A percentile compares a stretch with the other conserved stretches of the same genome.
Evolutionary conservation across 495 filamentous ascomycete species (phyloP).

Genomic region (Friedmanniomyces simplex): DNA sequence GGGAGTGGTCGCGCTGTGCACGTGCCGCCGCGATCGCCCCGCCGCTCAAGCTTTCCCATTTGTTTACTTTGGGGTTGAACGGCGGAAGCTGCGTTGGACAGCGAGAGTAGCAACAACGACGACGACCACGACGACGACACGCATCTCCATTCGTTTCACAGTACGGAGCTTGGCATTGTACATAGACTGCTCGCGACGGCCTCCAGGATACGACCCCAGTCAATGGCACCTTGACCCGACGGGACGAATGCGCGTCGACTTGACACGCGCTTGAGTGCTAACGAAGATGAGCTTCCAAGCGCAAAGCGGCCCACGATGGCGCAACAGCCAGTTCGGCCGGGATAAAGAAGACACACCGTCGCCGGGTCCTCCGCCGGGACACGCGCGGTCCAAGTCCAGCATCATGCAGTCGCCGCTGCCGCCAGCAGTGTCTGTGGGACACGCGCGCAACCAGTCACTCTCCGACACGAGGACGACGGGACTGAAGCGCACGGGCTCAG

Average conservation of each 20-base stretch:
- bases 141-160: neutral
- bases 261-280: neutral
- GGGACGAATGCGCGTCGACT: slow-evolving; percentile 8
- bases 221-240: neutral
- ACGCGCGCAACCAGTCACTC: slow-evolving; percentile 48
- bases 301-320: slow-evolving; percentile 39
- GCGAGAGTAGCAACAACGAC: neutral
- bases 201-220: neutral
- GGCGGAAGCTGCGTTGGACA: neutral
- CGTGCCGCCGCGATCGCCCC: neutral
- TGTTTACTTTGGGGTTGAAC: neutral
- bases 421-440: slow-evolving; percentile 34
- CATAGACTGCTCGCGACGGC: neutral
- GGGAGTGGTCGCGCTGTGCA: too few relatives aligned
- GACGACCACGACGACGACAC: neutral
- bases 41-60: neutral
- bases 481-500: slow-evolving; percentile 48
- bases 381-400: slow-evolving; percentile 60
- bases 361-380: slow-evolving; percentile 42
- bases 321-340: slow-evolving; percentile 65
- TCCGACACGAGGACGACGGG: slow-evolving; percentile 32
- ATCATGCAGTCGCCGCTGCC: slow-evolving; percentile 49
- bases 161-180: neutral
- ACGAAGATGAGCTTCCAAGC: slow-evolving; percentile 32
- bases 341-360: slow-evolving; percentile 51